A percentile compares a stretch with the other conserved stretches of the same genome.
Conservation (phyloP, 441 rosid genomes). For the Metrosideros polymorpha region DNA sequence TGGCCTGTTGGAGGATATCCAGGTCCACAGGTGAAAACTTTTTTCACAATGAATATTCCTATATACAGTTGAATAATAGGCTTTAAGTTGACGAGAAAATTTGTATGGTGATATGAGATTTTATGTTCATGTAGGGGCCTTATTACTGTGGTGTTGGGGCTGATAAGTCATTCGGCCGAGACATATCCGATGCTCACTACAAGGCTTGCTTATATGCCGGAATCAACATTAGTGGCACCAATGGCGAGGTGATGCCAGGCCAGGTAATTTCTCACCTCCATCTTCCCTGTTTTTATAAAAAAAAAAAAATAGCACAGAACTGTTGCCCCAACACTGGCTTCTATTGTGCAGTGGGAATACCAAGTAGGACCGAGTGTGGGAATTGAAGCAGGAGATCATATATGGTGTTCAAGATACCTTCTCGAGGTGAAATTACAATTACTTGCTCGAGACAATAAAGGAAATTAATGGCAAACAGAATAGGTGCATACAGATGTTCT, state of each 20-base stretch:
- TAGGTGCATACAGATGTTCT: not conserved
- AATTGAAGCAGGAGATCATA: constrained; percentile 89
- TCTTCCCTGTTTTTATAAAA: not conserved
- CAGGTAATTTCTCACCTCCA: constrained; percentile 43
- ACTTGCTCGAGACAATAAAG: not conserved
- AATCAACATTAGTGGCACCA: constrained; percentile 87
- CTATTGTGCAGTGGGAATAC: constrained; percentile 77
- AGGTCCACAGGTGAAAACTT: constrained; percentile 76
- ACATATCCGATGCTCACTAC: constrained; percentile 96
- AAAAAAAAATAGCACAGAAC: not conserved
- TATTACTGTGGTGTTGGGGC: constrained; percentile 98
- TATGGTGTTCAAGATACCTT: constrained; percentile 92
- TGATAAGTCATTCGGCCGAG: constrained; percentile 91
- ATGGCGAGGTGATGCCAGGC: constrained; percentile 99
- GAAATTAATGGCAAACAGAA: not conserved
- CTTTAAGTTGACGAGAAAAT: not conserved
- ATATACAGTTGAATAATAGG: not conserved
- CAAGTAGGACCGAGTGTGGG: constrained; percentile 99
- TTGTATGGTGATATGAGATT: not conserved
- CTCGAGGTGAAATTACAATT: constrained; percentile 51
- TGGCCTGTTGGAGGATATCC: constrained; percentile 99
- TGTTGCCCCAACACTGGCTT: not conserved
- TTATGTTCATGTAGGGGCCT: constrained; percentile 59
- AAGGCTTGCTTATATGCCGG: constrained; percentile 97
- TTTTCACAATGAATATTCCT: not conserved